Evolutionary conservation across 305 asterid genomes (phyloP), one percentile per base, ranked within the genome.

Genomic region (Fraxinus greggii): DNA sequence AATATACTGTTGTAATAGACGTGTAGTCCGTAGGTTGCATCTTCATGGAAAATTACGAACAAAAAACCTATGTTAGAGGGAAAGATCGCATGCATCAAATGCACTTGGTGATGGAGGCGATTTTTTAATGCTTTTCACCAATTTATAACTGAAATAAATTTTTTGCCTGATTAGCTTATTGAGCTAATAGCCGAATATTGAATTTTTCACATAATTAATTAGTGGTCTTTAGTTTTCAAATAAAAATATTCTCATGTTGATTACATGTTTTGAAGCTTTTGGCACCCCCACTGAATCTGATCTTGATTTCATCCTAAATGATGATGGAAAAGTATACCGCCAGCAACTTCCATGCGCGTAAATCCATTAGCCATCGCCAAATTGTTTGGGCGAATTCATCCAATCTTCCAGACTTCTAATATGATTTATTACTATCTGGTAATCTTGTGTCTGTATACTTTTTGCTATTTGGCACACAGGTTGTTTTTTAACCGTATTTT

Each of bases 11-110:
- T 42, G 93, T 98, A 8, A 94, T 95, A 15, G 99, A 95, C 79
- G 92, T 94, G 0, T 94, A 98, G 99, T 95, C 99, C 0, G 98
- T 95, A 2, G 99, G 98, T 17, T 94, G 99, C 88, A 91, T 95
- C 84, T 95, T 87, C 90, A 92, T 95, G 99, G 99, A 33, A 95
- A 92, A 94, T 95, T 77, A 90, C 93, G 96, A 95, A 92, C 59
- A 82, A 96, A 74, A 94, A 92, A 84, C 98, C 98, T n/a, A 63
- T 95, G 83, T 92, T 95, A 40, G 91, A 97, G 1, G 99, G 99
- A 95, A 89, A 80, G 98, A 94, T 86, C 97, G 93, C 8, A 97
- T 95, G 12, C 94, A 95, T 87, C 99, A 95, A 81, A 89, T 95
- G 94, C 96, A 93, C 88, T 83, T 95, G 82, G 67, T 95, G 86